Evolutionary conservation across 1,284 basidiomycete species (phyloP), one percentile per base, ranked within the genome.

Genomic region (Trichosporon ovoides): DNA sequence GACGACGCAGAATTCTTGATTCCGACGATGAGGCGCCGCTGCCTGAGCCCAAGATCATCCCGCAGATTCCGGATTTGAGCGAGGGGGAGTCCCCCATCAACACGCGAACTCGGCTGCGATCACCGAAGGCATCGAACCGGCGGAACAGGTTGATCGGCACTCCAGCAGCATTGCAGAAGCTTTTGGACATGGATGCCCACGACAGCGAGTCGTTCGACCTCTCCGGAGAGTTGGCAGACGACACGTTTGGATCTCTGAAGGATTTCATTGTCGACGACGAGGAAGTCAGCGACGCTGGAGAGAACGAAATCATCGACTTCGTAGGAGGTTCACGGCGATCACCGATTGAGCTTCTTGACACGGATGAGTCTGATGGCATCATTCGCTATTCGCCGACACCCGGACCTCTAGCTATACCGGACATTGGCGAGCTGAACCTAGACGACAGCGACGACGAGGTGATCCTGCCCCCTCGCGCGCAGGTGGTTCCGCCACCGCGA

Each of bases 201-300:
- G 56, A 34, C 16, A 13, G 18, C 24, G 40, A 38, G 2, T n/a
- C 16, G 9, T 4, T 5, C 2, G 22, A 35, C n/a, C 6, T 16
- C 3, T 20, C 24, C 36, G 52, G 48, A 12, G 38, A 37, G 28
- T 13, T n/a, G 12, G 18, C 9, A 1, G n/a, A 49, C 28, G 52
- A 55, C 22, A 37, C 50, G 35, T 36, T 18, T 5, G 73, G 70
- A 1, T 73, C 71, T 12, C 53, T 76, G 51, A 40, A 59, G 28
- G 73, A 74, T 53, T 76, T 76, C 56, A 74, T 76, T 38, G 74
- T 76, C 3, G 71, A 73, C 37, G 72, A 74, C 53, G 66, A 69
- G 31, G 68, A 68, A 19, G 71, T n/a, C 24, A 48, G 43, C 22
- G 43, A 74, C 48, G 64, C 67, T 20, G 66, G 67, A 14, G 63